Evolutionary conservation across 2,329 filamentous ascomycete species (phyloP), one percentile per base, ranked within the genome.

Genomic region (Botrytis squamosa): DNA sequence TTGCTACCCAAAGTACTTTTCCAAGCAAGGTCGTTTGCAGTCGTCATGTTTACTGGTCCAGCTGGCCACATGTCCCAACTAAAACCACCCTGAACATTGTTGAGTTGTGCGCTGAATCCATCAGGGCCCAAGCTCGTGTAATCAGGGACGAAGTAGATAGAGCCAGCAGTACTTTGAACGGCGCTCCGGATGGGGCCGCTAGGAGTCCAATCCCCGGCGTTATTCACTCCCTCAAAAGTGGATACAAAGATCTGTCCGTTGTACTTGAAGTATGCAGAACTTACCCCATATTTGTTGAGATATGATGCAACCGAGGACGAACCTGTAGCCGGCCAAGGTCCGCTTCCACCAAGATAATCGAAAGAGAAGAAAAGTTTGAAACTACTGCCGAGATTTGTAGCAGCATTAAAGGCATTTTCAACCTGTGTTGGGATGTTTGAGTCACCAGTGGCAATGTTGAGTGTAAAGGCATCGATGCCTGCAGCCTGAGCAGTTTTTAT

Each of bases 181-280:
- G 76, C 73, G 72, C 84, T 71, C 42, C 72, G 83, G 74, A 88
- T 86, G 0, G 77, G 8, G 52, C 79, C 79, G 38, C 72, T 74
- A 22, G 71, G 77, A 25, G 75, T 70, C 86, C 86, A 88, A 74
- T 87, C 84, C 3, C 77, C 79, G 20, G 82, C 80, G 65, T 84
- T 83, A 16, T 72, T 75, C 0, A 81, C 77, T 0, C 87, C 86
- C 77, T 88, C 86, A 73, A 88, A 88, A 0, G 86, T 88, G 5
- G 84, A 86, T 7, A 86, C 86, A 38, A 88, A 81, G 0, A 86
- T 83, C 71, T 82, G 77, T 66, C 76, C 77, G 18, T 83, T 80
- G 74, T 82, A 82, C 52, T 81, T 80, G 73, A 83, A 82, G 64
- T 85, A 82, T 0, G 83, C 82, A 16, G 79, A 59, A 38, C 78